A percentile compares a stretch with the other conserved stretches of the same genome.
phyloP scores from a whole-genome alignment of 108 stramenopile species.

The Skeletonema menzelii region DNA sequence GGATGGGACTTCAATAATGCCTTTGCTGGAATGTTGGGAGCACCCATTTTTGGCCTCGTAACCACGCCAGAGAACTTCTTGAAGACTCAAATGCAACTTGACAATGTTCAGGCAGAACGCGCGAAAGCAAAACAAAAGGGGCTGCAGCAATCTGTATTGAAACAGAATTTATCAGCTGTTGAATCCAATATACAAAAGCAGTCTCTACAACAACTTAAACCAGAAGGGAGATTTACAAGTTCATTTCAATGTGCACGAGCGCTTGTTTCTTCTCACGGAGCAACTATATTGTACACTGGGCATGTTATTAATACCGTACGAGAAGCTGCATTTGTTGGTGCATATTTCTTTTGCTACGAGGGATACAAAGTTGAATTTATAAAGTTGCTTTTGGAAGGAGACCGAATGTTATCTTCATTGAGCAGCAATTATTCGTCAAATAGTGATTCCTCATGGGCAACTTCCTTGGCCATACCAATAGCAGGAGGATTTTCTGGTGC shows the following conservation, averaged over 20 bases:
- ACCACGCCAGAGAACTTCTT: constrained; percentile 88
- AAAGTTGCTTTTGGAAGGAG: constrained; percentile 9
- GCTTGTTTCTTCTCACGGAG: constrained; percentile 60
- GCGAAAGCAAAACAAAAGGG: constrained; percentile 15
- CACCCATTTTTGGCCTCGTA: constrained; percentile 71
- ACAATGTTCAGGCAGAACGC: constrained; percentile 41
- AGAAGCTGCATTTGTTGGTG: constrained; percentile 80
- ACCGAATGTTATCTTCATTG: constrained; percentile 14
- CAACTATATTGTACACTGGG: constrained; percentile 74
- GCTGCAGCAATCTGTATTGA: constrained; percentile 1
- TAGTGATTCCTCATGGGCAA: constrained; percentile 12
- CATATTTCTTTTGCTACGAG: constrained; percentile 91
- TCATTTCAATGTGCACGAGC: constrained; percentile 69
- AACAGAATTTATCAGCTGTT: background rate
- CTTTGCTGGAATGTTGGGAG: constrained; percentile 73
- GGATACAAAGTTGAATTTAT: constrained; percentile 56
- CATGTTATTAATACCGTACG: constrained; percentile 84
- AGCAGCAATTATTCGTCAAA: background rate
- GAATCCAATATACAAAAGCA: constrained; percentile 7
- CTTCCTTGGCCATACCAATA: constrained; percentile 70
- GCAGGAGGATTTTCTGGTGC: constrained; percentile 89
- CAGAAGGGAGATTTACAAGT: constrained; percentile 54
- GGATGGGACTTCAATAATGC: constrained; percentile 82
- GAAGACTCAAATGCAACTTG: constrained; percentile 73
- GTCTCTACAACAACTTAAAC: constrained; percentile 11